These are phyloP conservation scores for Naganishia sp. DNA, from an alignment of 1,284 basidiomycete species.

Conservation along the genomic window DNA sequence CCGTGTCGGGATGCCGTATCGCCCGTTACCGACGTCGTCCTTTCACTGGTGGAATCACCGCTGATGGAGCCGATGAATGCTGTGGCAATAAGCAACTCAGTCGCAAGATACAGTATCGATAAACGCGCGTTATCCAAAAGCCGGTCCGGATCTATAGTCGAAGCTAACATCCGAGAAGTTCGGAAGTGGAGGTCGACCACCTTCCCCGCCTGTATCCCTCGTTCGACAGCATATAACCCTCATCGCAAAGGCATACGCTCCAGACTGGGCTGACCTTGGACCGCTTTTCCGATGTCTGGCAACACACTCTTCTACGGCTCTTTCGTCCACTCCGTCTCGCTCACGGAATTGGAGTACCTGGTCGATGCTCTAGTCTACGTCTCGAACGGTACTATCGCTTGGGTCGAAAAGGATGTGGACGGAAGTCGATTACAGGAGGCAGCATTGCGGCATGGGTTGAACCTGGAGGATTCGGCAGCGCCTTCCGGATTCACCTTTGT, in stretches of 20 bases:
- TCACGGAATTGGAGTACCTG: slow-evolving; percentile 61
- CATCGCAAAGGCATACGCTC: not conserved
- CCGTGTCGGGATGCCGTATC: too few relatives aligned
- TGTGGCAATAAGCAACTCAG: too few relatives aligned
- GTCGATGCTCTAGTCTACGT: slow-evolving; percentile 66
- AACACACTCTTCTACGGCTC: slow-evolving; percentile 65
- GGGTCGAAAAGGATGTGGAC: slow-evolving; percentile 64
- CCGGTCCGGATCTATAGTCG: slow-evolving; percentile 3
- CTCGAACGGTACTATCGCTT: slow-evolving; percentile 65
- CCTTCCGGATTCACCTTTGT: slow-evolving; percentile 51
- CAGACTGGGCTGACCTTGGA: not conserved
- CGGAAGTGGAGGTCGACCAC: not conserved
- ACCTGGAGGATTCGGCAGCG: slow-evolving; percentile 40
- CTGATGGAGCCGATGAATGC: too few relatives aligned
- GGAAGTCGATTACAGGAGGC: slow-evolving; percentile 40
- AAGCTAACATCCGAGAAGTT: slow-evolving; percentile 13
- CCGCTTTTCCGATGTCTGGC: slow-evolving; percentile 10
- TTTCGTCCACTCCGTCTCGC: slow-evolving; percentile 66
- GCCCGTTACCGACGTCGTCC: too few relatives aligned
- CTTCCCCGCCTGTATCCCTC: not conserved
- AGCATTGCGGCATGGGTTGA: slow-evolving; percentile 35
- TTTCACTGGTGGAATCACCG: too few relatives aligned
- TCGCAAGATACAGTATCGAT: slow-evolving; percentile 1
- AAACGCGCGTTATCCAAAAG: slow-evolving; percentile 11
- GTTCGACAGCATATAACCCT: not conserved